A percentile compares a stretch with the other conserved stretches of the same genome.
Conservation (phyloP, 495 filamentous ascomycete species). For the Trypethelium eluteriae region DNA sequence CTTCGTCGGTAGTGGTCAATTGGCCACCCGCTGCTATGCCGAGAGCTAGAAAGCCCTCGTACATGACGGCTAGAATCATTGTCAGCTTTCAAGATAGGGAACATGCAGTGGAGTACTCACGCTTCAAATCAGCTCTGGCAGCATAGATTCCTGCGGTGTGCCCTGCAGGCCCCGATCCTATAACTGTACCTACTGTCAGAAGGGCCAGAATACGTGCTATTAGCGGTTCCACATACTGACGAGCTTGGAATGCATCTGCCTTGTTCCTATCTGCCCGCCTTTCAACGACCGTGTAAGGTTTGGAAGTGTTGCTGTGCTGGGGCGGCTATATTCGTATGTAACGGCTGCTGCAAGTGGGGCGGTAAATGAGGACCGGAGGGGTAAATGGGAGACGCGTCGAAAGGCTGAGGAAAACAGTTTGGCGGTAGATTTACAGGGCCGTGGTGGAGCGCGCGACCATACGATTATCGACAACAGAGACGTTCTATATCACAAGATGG, state of each 20-base stretch:
- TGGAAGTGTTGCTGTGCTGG: constrained; percentile 32
- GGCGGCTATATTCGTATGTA: constrained; percentile 50
- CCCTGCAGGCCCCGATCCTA: constrained; percentile 80
- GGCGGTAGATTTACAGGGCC: constrained; percentile 31
- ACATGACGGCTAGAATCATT: constrained; percentile 60
- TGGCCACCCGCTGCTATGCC: constrained; percentile 94
- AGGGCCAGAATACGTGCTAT: not conserved
- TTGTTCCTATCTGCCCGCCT: constrained; percentile 19
- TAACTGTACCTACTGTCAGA: constrained; percentile 28
- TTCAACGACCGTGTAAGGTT: constrained; percentile 32
- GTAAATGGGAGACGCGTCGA: constrained; percentile 50
- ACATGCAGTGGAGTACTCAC: constrained; percentile 28
- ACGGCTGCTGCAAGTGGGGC: constrained; percentile 58
- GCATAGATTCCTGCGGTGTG: constrained; percentile 97
- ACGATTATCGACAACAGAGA: not conserved
- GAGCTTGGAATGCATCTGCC: constrained; percentile 38
- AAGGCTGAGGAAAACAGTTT: constrained; percentile 83
- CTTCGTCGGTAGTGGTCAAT: constrained; percentile 93
- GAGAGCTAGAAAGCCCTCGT: constrained; percentile 96
- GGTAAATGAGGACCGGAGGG: constrained; percentile 53
- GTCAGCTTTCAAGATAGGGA: constrained; percentile 13
- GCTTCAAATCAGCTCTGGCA: constrained; percentile 82
- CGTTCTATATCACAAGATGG: not conserved
- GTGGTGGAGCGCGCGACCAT: not conserved
- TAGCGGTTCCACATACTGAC: constrained; percentile 29